Conservation (phyloP, 2,329 filamentous ascomycete genomes). For the Didymella sp. region DNA sequence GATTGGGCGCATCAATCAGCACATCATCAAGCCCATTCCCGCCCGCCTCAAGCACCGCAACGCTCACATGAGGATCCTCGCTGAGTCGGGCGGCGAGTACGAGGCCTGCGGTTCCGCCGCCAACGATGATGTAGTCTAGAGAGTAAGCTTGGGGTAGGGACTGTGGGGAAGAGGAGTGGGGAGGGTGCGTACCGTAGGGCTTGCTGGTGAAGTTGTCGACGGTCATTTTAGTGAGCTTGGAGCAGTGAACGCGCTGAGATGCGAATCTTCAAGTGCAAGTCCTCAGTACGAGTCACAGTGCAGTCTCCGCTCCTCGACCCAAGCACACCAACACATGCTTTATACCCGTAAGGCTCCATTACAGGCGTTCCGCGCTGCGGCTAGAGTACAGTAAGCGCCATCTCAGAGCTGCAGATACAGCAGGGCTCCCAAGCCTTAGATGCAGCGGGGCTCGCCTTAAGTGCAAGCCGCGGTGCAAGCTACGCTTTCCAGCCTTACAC, state of each 20-base stretch:
- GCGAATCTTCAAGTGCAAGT: too few species aligned
- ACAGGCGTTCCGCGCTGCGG: too few species aligned
- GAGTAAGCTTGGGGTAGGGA: too few species aligned
- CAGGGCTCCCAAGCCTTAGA: not conserved
- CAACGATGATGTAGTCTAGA: conserved; percentile 28
- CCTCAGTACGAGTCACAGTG: too few species aligned
- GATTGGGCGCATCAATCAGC: conserved; percentile 38
- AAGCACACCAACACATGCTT: too few species aligned
- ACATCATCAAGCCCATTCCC: conserved; percentile 36
- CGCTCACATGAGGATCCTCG: conserved; percentile 37
- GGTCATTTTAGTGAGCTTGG: too few species aligned
- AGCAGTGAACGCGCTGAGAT: too few species aligned
- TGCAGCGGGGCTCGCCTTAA: too few species aligned
- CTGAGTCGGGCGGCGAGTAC: conserved; percentile 39
- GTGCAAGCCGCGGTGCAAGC: too few species aligned
- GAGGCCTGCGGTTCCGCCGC: conserved; percentile 42
- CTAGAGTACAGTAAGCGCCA: not conserved
- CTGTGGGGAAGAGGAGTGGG: not conserved
- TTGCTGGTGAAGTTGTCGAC: conserved; percentile 31
- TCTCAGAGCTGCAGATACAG: not conserved
- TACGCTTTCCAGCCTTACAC: too few species aligned
- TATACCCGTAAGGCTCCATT: too few species aligned
- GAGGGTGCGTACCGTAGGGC: conserved; percentile 27
- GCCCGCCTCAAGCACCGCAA: conserved; percentile 41
- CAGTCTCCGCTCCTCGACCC: too few species aligned